Evolutionary conservation across 2,329 filamentous ascomycete genomes (phyloP).

Genomic region (Fusarium falciforme): DNA sequence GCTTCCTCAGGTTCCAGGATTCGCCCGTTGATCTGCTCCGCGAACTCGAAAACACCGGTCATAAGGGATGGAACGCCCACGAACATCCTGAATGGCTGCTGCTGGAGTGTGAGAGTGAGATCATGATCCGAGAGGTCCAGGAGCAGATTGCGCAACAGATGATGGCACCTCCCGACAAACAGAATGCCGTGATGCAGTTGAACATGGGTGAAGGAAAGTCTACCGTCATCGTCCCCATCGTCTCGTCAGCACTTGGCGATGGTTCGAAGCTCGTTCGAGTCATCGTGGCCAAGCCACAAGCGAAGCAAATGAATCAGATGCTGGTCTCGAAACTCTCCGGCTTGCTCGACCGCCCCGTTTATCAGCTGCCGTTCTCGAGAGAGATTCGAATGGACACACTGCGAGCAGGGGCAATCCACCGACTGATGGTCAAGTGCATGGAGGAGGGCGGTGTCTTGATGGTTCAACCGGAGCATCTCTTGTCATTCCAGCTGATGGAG

Average conservation of each 20-base stretch:
- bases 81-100: conserved; percentile 70
- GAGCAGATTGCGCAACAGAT: conserved; percentile 68
- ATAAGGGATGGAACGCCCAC: conserved; percentile 64
- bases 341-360: conserved; percentile 64
- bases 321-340: conserved; percentile 59
- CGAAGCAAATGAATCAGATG: conserved; percentile 65
- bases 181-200: conserved; percentile 70
- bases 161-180: conserved; percentile 51
- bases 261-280: conserved; percentile 64
- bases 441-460: conserved; percentile 66
- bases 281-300: conserved; percentile 70
- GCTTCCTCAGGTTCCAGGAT: conserved; percentile 47
- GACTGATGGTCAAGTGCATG: conserved; percentile 59
- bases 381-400: conserved; percentile 49
- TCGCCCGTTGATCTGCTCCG: conserved; percentile 49
- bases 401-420: conserved; percentile 50
- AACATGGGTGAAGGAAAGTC: conserved; percentile 81
- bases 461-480: conserved; percentile 71
- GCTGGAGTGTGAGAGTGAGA: conserved; percentile 71
- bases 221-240: conserved; percentile 75
- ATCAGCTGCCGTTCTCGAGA: conserved; percentile 69
- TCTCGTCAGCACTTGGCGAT: conserved; percentile 65
- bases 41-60: conserved; percentile 63
- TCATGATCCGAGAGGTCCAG: conserved; percentile 71
- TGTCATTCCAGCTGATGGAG: conserved; percentile 73